phyloP scores from a whole-genome alignment of 2,329 filamentous ascomycete species.

The Magnaporthiopsis rhizophila region DNA sequence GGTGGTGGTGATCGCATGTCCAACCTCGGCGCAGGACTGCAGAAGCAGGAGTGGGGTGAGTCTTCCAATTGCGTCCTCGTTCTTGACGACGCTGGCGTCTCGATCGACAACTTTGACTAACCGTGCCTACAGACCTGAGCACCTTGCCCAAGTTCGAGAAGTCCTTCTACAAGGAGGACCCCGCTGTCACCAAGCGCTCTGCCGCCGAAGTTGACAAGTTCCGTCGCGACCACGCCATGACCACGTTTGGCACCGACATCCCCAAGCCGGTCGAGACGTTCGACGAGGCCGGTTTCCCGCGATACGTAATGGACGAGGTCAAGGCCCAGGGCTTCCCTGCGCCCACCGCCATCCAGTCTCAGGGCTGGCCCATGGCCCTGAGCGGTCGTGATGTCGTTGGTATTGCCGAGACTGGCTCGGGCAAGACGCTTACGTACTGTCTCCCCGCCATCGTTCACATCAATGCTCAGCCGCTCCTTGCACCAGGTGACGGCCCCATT shows the following conservation, averaged over 20 bases:
- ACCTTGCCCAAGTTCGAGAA: slow-evolving; percentile 95
- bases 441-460: slow-evolving; percentile 98
- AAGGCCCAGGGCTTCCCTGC: slow-evolving; percentile 94
- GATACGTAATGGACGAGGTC: slow-evolving; percentile 96
- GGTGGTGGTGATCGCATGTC: slow-evolving; percentile 91
- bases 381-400: slow-evolving; percentile 97
- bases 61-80: slow-evolving; percentile 17
- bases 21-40: slow-evolving; percentile 77
- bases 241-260: slow-evolving; percentile 69
- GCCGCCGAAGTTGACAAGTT: slow-evolving; percentile 78
- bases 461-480: slow-evolving; percentile 94
- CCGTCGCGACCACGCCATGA: slow-evolving; percentile 77
- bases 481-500: slow-evolving; percentile 91
- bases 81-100: slow-evolving; percentile 20
- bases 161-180: slow-evolving; percentile 96
- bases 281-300: slow-evolving; percentile 93
- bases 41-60: slow-evolving; percentile 84
- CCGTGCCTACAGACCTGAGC: slow-evolving; percentile 52
- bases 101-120: neutral
- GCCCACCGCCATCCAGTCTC: slow-evolving; percentile 93
- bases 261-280: slow-evolving; percentile 95
- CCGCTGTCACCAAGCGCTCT: slow-evolving; percentile 66
- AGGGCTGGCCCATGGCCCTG: slow-evolving; percentile 98
- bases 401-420: slow-evolving; percentile 98
- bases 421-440: slow-evolving; percentile 98